A percentile compares a stretch with the other conserved stretches of the same genome.
Evolutionary conservation across 345 rosid genomes (phyloP).

Genomic region (Eucalyptus virginea): DNA sequence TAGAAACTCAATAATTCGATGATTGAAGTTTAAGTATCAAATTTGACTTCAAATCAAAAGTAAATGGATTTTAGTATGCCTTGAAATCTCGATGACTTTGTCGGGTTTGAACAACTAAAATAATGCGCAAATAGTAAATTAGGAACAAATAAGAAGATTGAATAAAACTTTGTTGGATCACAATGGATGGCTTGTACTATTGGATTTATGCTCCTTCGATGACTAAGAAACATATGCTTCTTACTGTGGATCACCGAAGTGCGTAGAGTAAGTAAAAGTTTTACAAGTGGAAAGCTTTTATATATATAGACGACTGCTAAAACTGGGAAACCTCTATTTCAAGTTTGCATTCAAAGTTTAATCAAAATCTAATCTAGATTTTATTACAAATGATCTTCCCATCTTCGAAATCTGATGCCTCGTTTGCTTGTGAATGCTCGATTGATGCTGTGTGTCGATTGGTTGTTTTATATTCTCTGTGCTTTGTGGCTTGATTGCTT

Average conservation of each 20-base stretch:
- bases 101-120: not conserved
- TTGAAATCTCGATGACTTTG: not conserved
- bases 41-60: not conserved
- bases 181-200: not conserved
- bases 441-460: not conserved
- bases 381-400: not conserved
- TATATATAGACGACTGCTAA: not conserved
- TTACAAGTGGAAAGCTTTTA: not conserved
- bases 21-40: not conserved
- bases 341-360: not conserved
- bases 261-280: not conserved
- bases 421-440: not conserved
- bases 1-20: not conserved
- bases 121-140: not conserved
- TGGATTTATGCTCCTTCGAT: not conserved
- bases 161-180: not conserved
- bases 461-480: not conserved
- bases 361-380: not conserved
- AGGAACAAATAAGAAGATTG: not conserved
- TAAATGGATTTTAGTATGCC: not conserved
- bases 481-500: not conserved
- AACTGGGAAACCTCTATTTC: not conserved
- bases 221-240: not conserved
- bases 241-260: not conserved
- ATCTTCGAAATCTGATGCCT: not conserved